Conservation (phyloP, 352 stramenopile species). For the Phytophthora multivora region DNA sequence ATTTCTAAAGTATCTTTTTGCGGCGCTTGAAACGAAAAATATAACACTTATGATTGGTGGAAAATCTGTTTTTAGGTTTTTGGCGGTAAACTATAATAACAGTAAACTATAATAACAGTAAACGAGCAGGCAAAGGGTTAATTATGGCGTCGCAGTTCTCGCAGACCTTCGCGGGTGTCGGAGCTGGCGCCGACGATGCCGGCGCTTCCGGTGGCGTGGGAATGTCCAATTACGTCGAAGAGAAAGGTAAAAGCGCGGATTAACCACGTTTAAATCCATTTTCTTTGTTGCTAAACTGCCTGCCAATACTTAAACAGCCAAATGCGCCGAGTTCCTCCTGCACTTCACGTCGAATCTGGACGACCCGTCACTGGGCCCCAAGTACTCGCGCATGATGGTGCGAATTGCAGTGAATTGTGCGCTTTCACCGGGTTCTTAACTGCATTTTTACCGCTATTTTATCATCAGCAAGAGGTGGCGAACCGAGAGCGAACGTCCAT, state of each 20-base stretch:
- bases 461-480: slow-evolving; percentile 82
- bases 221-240: slow-evolving; percentile 41
- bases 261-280: no score
- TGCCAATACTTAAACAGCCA: slow-evolving; percentile 47
- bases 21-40: no score
- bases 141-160: slow-evolving; percentile 24
- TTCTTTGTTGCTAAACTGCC: background rate
- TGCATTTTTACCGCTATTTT: background rate
- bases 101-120: no score
- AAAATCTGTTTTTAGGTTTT: slow-evolving; percentile 8
- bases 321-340: slow-evolving; percentile 75
- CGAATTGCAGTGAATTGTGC: no score
- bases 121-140: background rate
- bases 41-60: background rate
- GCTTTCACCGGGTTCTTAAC: slow-evolving; percentile 5
- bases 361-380: slow-evolving; percentile 58
- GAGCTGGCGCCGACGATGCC: slow-evolving; percentile 8
- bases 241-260: slow-evolving; percentile 24
- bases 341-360: slow-evolving; percentile 82
- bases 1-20: no score
- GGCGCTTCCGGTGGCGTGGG: slow-evolving; percentile 27
- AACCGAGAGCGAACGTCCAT: slow-evolving; percentile 85
- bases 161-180: slow-evolving; percentile 22
- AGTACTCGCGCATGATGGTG: slow-evolving; percentile 86
- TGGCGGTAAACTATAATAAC: slow-evolving; percentile 11